These are phyloP conservation scores for Trapa incisa DNA, from an alignment of 345 rosid genomes.

Conservation along the genomic window DNA sequence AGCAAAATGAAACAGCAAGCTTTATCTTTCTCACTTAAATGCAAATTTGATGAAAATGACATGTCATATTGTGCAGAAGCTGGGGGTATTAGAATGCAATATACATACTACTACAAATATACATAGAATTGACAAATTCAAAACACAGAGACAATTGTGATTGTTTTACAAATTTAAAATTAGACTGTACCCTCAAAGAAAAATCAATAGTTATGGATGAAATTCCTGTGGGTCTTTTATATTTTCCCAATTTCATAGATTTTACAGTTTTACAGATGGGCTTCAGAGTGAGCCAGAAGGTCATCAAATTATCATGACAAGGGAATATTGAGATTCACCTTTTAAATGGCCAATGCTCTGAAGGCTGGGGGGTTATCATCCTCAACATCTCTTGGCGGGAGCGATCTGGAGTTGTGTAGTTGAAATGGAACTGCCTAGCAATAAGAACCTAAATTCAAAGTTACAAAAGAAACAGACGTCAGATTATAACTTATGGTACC, in stretches of 20 bases:
- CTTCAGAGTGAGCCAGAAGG: neutral
- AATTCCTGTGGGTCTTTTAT: neutral
- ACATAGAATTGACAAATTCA: too few species aligned
- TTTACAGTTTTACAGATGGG: neutral
- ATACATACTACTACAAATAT: neutral
- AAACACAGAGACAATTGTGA: neutral
- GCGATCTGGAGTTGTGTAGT: slow-evolving; percentile 88
- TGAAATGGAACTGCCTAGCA: slow-evolving; percentile 77
- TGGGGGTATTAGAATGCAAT: neutral
- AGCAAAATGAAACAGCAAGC: neutral
- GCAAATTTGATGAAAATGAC: neutral
- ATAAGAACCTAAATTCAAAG: slow-evolving; percentile 40
- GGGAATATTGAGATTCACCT: slow-evolving; percentile 27
- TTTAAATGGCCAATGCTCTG: slow-evolving; percentile 73
- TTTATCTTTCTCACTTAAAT: too few species aligned
- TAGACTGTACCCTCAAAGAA: neutral
- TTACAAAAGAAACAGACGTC: neutral
- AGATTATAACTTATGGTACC: neutral
- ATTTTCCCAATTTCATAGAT: neutral
- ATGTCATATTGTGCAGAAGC: neutral
- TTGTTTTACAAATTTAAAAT: neutral
- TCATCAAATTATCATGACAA: neutral
- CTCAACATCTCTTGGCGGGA: slow-evolving; percentile 74
- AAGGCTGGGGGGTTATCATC: slow-evolving; percentile 62
- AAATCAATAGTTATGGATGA: neutral